Evolutionary conservation across 768 basidiomycete species (phyloP), one percentile per base, ranked within the genome.

Genomic region (Roridomyces roridus): DNA sequence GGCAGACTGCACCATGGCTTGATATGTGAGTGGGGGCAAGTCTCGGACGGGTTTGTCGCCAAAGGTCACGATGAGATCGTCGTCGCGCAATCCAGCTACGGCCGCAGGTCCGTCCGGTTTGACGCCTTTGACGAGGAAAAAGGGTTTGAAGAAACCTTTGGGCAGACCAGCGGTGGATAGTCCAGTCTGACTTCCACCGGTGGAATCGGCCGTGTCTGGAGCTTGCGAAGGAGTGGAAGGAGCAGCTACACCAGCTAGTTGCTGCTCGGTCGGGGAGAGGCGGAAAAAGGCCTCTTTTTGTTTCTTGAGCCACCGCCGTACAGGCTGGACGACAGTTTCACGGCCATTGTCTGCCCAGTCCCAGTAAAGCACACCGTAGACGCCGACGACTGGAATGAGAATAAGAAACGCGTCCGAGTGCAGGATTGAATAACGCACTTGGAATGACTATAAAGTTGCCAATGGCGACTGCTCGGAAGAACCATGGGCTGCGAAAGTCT

Each of bases 301-400:
- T 35, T 62, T 54, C 31, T 67, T 65, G 12, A 74, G 57, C 82
- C 82, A 83, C 64, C 79, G 72, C 37, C 81, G 64, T 57, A 80
- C 80, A 18, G 79, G 77, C 60, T 69, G 70, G 65, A 81, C 80
- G 35, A 80, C 75, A 52, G 81, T 78, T n/a, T 81, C 80, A 43
- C 72, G 70, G n/a, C 78, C 77, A 9, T 79, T 80, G 66, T 59
- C 48, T 1, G 40, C 36, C 61, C 61, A 63, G 43, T 63, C 61
- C 46, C 51, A 59, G 24, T 29, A 63, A 44, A 63, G 53, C 17
- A 53, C 45, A 26, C 52, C 61, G 28, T 63, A 63, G 12, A 58
- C 37, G 35, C 55, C 53, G 20, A 63, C 40, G 42, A 59, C 61
- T 63, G 57, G n/a, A 50, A 7, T 3, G 37, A 35, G 6, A 23